Evolutionary conservation across 345 rosid species (phyloP), one percentile per base, ranked within the genome.

Genomic region (Populus ilicifolia): DNA sequence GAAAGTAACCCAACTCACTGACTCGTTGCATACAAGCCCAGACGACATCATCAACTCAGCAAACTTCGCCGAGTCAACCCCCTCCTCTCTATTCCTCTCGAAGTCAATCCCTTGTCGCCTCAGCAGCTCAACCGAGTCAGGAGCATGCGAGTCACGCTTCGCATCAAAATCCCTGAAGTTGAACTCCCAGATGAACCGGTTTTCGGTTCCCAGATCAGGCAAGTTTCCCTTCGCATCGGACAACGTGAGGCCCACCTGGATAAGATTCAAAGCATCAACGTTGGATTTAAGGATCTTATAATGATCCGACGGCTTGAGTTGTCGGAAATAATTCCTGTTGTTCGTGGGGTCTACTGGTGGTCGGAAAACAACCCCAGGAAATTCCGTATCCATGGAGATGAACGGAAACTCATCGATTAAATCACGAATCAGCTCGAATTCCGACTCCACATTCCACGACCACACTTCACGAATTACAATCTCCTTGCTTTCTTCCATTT

Each of bases 361-460:
- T 23, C 80, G 80, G 76, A 77, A 80, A n/a, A 83, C 79, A 27
- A 83, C 27, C 25, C 85, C 85, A 0, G 85, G 84, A 73, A 78
- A 82, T n/a, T 82, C 84, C 23, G 84, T 82, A 70, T 82, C 84
- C 84, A 82, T 82, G 75, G 86, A 83, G 61, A 83, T 77, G 74
- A 29, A 80, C 18, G 86, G 86, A 36, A 76, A 83, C 9, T 66
- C 65, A n/a, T 70, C 81, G 79, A 83, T 70, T 5, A 77, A 4
- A 1, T 77, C 62, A 1, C 86, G 36, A 17, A 83, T 80, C 25
- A 83, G 74, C 12, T 70, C 67, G 77, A 83, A 83, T 38, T 83
- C 86, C 6, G 76, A 64, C 17, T 76, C 79, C n/a, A 83, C 48
- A 66, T 83, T 83, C 30, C 23, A 33, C 41, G 81, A 73, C 86